Percentiles rank a stretch among this genome's conserved stretches.
These are phyloP conservation scores for Xanthoconium purpureum DNA, from an alignment of 768 basidiomycete species.

Conservation along the genomic window DNA sequence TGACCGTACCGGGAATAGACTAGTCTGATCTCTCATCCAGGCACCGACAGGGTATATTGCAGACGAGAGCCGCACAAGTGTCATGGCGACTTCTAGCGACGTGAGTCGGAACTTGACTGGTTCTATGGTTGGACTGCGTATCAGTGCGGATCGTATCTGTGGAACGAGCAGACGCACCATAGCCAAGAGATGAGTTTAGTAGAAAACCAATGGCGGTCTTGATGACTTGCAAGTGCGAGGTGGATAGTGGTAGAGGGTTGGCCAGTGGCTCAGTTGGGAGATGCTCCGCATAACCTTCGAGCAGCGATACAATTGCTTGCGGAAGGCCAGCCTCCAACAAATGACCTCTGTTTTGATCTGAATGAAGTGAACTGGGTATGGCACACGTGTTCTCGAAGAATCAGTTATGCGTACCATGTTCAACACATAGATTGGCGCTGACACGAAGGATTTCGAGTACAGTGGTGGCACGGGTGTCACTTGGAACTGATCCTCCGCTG, in stretches of 20 bases:
- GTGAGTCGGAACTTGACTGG: constrained; percentile 66
- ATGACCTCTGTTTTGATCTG: constrained; percentile 73
- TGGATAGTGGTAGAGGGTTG: constrained; percentile 50
- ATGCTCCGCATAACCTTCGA: constrained; percentile 58
- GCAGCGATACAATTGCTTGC: constrained; percentile 59
- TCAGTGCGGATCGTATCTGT: neutral
- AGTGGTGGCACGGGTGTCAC: constrained; percentile 44
- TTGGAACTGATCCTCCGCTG: constrained; percentile 45
- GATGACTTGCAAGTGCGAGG: constrained; percentile 66
- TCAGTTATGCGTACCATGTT: constrained; percentile 55
- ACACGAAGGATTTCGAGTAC: constrained; percentile 72
- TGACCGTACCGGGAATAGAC: constrained; percentile 22
- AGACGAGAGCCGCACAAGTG: constrained; percentile 63
- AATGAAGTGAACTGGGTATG: constrained; percentile 1
- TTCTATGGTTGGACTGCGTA: constrained; percentile 41
- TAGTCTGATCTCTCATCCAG: constrained; percentile 46
- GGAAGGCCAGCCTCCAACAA: constrained; percentile 71
- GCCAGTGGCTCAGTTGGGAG: constrained; percentile 39
- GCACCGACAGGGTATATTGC: constrained; percentile 71
- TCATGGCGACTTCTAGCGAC: constrained; percentile 64
- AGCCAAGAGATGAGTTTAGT: constrained; percentile 74
- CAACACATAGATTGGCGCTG: constrained; percentile 80
- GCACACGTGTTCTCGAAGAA: neutral
- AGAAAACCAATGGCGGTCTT: constrained; percentile 78
- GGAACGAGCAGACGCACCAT: constrained; percentile 47